Percentiles rank a stretch among this genome's conserved stretches.
These are phyloP conservation scores for Triticum timopheevii DNA, from an alignment of 176 grass and related monocot species.

Conservation along the genomic window DNA sequence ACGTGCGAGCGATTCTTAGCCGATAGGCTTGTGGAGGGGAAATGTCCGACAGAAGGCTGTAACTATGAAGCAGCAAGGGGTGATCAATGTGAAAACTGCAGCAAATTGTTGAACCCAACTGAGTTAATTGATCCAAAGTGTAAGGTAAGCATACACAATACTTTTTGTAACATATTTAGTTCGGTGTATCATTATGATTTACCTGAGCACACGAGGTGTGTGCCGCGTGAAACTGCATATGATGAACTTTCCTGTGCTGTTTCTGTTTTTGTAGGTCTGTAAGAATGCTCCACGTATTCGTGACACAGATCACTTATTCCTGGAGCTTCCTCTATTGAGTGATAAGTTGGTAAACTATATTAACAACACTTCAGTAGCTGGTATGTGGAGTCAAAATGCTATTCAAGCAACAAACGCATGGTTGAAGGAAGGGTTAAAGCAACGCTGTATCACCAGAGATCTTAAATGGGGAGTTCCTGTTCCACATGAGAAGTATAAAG, in stretches of 20 bases:
- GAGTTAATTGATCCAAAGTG: slow-evolving; percentile 91
- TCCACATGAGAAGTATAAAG: slow-evolving; percentile 92
- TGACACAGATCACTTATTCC: slow-evolving; percentile 95
- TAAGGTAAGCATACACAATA: slow-evolving; percentile 56
- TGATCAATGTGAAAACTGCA: slow-evolving; percentile 97
- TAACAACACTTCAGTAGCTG: slow-evolving; percentile 76
- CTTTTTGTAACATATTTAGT: background rate
- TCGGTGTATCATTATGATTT: background rate
- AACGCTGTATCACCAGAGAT: slow-evolving; percentile 95
- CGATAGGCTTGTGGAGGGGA: slow-evolving; percentile 89
- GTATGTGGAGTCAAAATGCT: slow-evolving; percentile 97
- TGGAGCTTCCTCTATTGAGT: slow-evolving; percentile 87
- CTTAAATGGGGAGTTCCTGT: slow-evolving; percentile 99
- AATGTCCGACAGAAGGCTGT: slow-evolving; percentile 75
- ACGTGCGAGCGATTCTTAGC: slow-evolving; percentile 86
- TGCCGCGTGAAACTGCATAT: background rate
- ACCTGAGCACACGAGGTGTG: background rate
- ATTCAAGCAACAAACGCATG: slow-evolving; percentile 97
- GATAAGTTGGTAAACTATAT: slow-evolving; percentile 88
- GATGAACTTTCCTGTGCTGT: background rate
- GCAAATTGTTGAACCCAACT: slow-evolving; percentile 89
- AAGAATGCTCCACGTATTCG: slow-evolving; percentile 69
- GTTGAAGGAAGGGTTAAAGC: slow-evolving; percentile 95
- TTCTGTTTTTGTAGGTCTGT: slow-evolving; percentile 62
- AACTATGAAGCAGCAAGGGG: slow-evolving; percentile 74